These are phyloP conservation scores for Caloboletus firmus DNA, from an alignment of 1,284 basidiomycete species.

Conservation along the genomic window DNA sequence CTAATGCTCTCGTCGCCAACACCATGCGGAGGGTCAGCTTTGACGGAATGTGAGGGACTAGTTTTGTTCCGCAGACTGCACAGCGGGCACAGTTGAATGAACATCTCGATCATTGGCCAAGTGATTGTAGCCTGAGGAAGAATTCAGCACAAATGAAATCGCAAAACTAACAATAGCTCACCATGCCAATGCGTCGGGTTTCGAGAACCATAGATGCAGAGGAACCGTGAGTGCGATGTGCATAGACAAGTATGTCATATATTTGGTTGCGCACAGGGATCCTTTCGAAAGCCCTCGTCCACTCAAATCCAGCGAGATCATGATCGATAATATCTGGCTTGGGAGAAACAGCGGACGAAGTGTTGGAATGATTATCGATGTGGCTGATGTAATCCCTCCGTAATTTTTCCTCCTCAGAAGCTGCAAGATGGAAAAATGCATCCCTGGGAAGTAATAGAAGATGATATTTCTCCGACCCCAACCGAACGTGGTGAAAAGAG, in stretches of 20 bases:
- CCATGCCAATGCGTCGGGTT: slow-evolving; percentile 56
- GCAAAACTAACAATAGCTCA: slow-evolving; percentile 37
- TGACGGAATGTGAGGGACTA: slow-evolving; percentile 20
- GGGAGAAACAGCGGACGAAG: slow-evolving; percentile 17
- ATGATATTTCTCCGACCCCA: slow-evolving; percentile 57
- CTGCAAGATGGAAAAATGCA: slow-evolving; percentile 50
- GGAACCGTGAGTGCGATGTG: slow-evolving; percentile 57
- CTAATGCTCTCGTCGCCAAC: slow-evolving; percentile 18
- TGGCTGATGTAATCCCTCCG: slow-evolving; percentile 45
- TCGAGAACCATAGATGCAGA: slow-evolving; percentile 56
- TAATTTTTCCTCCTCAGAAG: slow-evolving; percentile 48
- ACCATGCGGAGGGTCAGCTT: slow-evolving; percentile 16
- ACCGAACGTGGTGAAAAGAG: slow-evolving; percentile 56
- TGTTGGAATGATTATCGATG: slow-evolving; percentile 36
- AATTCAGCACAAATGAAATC: slow-evolving; percentile 11
- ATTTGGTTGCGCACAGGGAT: slow-evolving; percentile 66
- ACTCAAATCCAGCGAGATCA: slow-evolving; percentile 35
- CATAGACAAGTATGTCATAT: slow-evolving; percentile 66
- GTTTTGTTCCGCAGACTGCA: slow-evolving; percentile 46
- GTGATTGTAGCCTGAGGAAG: slow-evolving; percentile 55
- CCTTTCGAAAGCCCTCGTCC: slow-evolving; percentile 53
- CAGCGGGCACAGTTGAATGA: slow-evolving; percentile 59
- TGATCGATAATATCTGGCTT: slow-evolving; percentile 24
- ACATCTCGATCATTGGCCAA: slow-evolving; percentile 73
- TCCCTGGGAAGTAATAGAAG: slow-evolving; percentile 64